Evolutionary conservation across 139 green algal genomes (phyloP).

Genomic region (Ettlia oleoabundans): DNA sequence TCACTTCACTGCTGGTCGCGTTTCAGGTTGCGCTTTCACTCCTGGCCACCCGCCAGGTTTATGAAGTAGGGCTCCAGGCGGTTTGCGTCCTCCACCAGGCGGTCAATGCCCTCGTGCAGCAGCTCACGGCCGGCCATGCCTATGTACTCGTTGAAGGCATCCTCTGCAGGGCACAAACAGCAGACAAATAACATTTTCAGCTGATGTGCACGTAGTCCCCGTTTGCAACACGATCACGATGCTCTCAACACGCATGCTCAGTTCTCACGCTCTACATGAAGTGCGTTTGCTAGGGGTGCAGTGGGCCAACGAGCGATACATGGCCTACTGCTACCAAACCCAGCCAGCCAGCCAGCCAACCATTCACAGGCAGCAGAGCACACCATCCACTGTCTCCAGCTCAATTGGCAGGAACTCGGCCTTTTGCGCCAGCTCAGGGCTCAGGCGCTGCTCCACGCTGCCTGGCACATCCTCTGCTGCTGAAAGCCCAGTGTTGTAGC

Average conservation of each 20-base stretch:
- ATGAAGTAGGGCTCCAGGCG: constrained; percentile 60
- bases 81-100: constrained; percentile 56
- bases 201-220: too few species aligned
- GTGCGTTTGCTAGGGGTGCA: background rate
- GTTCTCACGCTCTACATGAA: too few species aligned
- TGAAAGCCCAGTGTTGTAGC: constrained; percentile 75
- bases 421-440: constrained; percentile 9
- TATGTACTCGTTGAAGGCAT: constrained; percentile 47
- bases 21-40: too few species aligned
- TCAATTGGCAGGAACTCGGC: constrained; percentile 32
- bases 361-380: background rate
- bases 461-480: constrained; percentile 17
- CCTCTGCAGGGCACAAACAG: constrained; percentile 5
- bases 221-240: too few species aligned
- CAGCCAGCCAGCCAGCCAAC: background rate
- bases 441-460: constrained; percentile 14
- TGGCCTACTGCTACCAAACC: background rate
- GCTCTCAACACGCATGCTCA: too few species aligned
- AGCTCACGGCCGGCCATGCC: constrained; percentile 53
- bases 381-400: constrained; percentile 31
- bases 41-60: constrained; percentile 47
- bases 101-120: constrained; percentile 49
- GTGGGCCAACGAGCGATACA: background rate
- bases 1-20: too few species aligned
- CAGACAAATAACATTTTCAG: too few species aligned